Evolutionary conservation across 2,329 filamentous ascomycete genomes (phyloP).

Genomic region (Colletotrichum navitas): DNA sequence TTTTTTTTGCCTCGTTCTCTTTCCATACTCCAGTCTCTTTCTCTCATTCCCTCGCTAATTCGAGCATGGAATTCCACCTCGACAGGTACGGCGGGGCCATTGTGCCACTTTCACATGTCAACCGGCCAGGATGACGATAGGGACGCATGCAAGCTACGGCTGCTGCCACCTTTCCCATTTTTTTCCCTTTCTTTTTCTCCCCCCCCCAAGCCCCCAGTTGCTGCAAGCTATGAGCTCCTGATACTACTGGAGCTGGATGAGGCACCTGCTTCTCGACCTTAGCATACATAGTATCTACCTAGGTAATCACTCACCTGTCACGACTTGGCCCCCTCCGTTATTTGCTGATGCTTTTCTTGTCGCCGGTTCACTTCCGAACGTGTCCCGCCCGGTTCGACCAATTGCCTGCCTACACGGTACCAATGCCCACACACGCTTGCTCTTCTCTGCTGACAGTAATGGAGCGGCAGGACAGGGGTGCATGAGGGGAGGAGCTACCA

Average conservation of each 20-base stretch:
- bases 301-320: not conserved
- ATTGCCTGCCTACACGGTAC: not conserved
- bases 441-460: not conserved
- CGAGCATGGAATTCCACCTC: slow-evolving; percentile 2
- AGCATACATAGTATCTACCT: not conserved
- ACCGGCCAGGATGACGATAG: slow-evolving; percentile 30
- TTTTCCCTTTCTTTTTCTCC: not conserved
- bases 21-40: not conserved
- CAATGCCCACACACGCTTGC: not conserved
- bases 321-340: not conserved
- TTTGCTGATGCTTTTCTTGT: not conserved
- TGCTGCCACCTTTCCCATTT: slow-evolving; percentile 4
- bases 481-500: not conserved
- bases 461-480: slow-evolving; percentile 3
- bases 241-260: not conserved
- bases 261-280: not conserved
- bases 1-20: not conserved
- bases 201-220: not conserved
- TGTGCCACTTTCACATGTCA: slow-evolving; percentile 40
- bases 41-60: slow-evolving; percentile 4
- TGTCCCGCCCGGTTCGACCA: not conserved
- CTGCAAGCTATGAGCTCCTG: slow-evolving; percentile 9
- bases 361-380: not conserved
- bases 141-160: slow-evolving; percentile 28
- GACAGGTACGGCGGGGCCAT: slow-evolving; percentile 24